Base-by-base conservation (phyloP, 805 yeast genomes). In the Metschnikowia lunata region DNA sequence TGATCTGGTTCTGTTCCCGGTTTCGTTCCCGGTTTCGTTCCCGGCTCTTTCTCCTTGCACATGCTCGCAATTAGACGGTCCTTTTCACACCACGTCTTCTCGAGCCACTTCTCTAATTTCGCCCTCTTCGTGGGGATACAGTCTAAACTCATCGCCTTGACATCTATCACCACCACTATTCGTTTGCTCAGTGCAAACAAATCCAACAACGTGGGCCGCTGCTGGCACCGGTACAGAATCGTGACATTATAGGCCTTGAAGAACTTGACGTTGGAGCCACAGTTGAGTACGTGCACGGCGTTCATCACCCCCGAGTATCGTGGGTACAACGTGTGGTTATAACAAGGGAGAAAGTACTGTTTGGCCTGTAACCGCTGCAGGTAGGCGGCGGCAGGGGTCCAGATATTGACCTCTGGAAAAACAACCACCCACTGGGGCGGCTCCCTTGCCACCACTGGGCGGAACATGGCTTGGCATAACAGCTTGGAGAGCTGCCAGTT, bases 341-440 rank as follows among this genome's bases (percentile, higher is more conserved):
- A 71, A 12, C 61, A 63, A 0, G 91, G 87, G n/a, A 85, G 67
- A 43, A 74, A 83, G 54, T 74, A 79, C 45, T 74, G 72, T 34
- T 74, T 75, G 37, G 82, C 72, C 48, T 80, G 71, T 28, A 74
- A 70, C 33, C 72, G 67, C 48, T 88, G 95, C 34, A 75, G 40
- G 55, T 60, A 50, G 37, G 67, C 59, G 36, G 72, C 71, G 31
- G 74, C 74, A 9, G 74, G 67, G 0, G 82, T 76, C 61, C 78
- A 76, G 7, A 85, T 77, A 55, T 85, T 85, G 5, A 86, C 96
- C 62, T 90, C 97, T 0, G 97, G 97, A 52, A 89, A 89, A 8
- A 86, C 50, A 0, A 82, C 80, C 0, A 88, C 54, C 87, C 95
- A 82, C 51, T 78, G 75, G 26, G 67, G 69, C n/a, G 53, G 58